These are phyloP conservation scores for Colletotrichum paranaense DNA, from an alignment of 2,329 filamentous ascomycete species.

Conservation along the genomic window DNA sequence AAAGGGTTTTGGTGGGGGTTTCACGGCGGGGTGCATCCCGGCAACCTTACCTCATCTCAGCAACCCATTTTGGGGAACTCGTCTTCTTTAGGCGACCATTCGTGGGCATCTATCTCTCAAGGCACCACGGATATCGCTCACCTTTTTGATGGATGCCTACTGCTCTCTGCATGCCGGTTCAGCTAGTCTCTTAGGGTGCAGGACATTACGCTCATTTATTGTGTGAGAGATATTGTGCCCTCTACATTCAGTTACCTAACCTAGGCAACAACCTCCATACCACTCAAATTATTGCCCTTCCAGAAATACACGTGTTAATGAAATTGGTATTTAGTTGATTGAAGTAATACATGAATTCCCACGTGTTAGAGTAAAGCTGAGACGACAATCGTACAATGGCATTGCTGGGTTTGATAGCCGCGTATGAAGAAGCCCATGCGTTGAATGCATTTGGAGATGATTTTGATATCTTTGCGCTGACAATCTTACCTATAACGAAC, in stretches of 20 bases:
- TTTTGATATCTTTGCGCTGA: background rate
- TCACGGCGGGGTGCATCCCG: slow-evolving; percentile 23
- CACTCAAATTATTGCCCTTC: too few relatives aligned
- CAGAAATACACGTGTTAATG: background rate
- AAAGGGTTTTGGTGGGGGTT: slow-evolving; percentile 22
- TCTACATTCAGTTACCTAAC: background rate
- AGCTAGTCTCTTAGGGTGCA: too few relatives aligned
- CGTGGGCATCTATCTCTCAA: background rate
- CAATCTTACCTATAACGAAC: background rate
- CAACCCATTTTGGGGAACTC: slow-evolving; percentile 37
- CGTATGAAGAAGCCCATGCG: background rate
- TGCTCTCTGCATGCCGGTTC: background rate
- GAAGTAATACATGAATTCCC: background rate
- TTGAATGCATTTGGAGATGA: background rate
- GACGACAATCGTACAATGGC: background rate
- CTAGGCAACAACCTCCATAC: too few relatives aligned
- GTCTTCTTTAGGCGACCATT: background rate
- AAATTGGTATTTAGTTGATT: background rate
- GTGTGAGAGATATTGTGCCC: background rate
- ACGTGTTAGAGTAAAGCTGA: background rate
- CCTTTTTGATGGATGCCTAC: background rate
- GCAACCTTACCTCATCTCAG: slow-evolving; percentile 24
- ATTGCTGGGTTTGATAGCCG: background rate
- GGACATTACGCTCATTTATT: too few relatives aligned
- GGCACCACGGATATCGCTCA: background rate